Evolutionary conservation across 2,329 filamentous ascomycete species (phyloP), one percentile per base, ranked within the genome.

Genomic region (Stagonosporopsis vannaccii): DNA sequence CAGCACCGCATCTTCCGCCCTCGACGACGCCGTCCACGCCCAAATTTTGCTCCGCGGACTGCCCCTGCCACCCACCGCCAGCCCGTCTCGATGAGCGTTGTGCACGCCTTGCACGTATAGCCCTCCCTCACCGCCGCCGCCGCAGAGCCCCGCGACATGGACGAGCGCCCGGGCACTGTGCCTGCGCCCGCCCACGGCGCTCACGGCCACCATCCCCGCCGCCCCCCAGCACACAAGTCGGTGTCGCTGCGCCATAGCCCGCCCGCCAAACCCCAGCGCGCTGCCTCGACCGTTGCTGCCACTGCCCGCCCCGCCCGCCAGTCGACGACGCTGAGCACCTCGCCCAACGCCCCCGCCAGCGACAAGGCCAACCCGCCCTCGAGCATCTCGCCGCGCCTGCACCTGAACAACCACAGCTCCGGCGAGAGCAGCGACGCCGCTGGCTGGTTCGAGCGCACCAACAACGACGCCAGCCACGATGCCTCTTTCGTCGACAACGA

Each of bases 381-480:
- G 19, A 79, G 74, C 51, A 59, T 75, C 30, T 76, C 75, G 20
- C 73, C 77, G 7, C 65, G 62, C 30, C 52, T 69, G 20, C 39
- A 58, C 30, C 61, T 65, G 58, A 59, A 75, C 69, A 77, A 77
- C 61, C 63, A 75, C 51, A 81, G 78, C 57, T 82, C 80, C 1
- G 79, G 79, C 15, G 80, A 82, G 67, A 82, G 80, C 67, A 82
- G 80, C 62, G 81, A 82, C 59, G 80, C 79, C 2, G 80, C 81
- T 19, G 77, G 77, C 42, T 84, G 81, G 81, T 84, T 83, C 47
- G 79, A 83, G 42, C 77, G 75, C 37, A 80, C 77, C 33, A 84
- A 84, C 72, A 80, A 81, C 66, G 75, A 80, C 28, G 77, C 79
- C 13, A 65, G 66, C 17, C 70, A 72, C 51, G 72, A 68, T 50